Base-by-base conservation (phyloP, 2,329 filamentous ascomycete species). In the Emmonsiellopsis sp. region DNA sequence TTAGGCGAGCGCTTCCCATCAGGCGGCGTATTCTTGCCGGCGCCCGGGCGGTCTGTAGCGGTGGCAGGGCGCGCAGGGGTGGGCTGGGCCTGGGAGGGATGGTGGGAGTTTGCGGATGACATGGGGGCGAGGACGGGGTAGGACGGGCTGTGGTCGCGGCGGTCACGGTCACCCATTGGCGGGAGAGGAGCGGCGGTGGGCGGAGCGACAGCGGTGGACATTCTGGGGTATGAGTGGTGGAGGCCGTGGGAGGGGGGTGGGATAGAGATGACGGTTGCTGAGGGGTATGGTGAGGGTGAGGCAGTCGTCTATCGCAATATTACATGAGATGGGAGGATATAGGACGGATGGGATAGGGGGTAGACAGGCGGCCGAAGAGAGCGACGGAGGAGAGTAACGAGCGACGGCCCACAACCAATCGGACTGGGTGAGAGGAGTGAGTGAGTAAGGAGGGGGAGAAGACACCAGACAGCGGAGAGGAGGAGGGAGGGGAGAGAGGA, bases 1-100 rank as follows among this genome's bases (percentile, higher is more conserved):
- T 71, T 74, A 38, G 76, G 77, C 58, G 76, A 78, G 56, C 69
- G 75, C 73, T 80, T 80, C 67, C 77, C 75, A 67, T 71, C 77
- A 61, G 53, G 72, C 65, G 68, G 62, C 13, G 62, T 61, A 32
- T 48, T 59, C 51, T 63, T 63, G 41, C 46, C 46, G 1, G 46
- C n/a, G 5, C 15, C 31, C 32, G 32, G 32, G 30, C 38, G 32
- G 4, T 71, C 71, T 31, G 69, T 57, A 31, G 67, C 66, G 6
- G 64, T 63, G 45, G 73, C 68, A 47, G 65, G 65, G 20, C 68
- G 61, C 15, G 62, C 58, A 40, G 59, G 62, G 43, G 66, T 62
- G 54, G 65, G 58, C 40, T 66, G 63, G 35, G 67, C 63, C 9
- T 68, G 65, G 56, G 67, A 63, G 56, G 62, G 67, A 48, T 65